Evolutionary conservation across 257 asterid species (phyloP).

Genomic region (Solanum appendiculatum): DNA sequence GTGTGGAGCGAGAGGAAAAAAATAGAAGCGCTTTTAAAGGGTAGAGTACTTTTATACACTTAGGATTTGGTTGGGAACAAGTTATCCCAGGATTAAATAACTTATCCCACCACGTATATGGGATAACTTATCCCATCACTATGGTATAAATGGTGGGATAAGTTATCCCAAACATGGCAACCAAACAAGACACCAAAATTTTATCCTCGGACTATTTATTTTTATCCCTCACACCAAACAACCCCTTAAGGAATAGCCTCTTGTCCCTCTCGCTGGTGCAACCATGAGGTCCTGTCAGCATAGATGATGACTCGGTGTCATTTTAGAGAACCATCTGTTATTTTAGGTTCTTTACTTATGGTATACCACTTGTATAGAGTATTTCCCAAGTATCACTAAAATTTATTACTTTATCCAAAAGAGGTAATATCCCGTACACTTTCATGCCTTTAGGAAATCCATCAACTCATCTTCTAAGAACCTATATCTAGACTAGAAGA

Average conservation of each 20-base stretch:
- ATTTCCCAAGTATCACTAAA: not conserved
- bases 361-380: not conserved
- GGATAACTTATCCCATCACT: not conserved
- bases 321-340: not conserved
- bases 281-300: not conserved
- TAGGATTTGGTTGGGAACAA: not conserved
- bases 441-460: not conserved
- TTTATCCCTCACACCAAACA: not conserved
- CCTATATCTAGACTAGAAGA: not conserved
- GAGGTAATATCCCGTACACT: not conserved
- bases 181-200: not conserved
- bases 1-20: not conserved
- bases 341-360: not conserved
- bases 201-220: not conserved
- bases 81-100: not conserved
- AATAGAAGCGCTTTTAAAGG: not conserved
- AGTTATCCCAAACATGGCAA: not conserved
- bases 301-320: not conserved
- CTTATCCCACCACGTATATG: not conserved
- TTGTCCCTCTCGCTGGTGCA: not conserved
- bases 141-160: not conserved
- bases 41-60: not conserved
- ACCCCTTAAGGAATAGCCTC: not conserved
- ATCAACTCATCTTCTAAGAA: not conserved
- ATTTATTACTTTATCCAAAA: not conserved